phyloP scores from a whole-genome alignment of 2,329 filamentous ascomycete genomes.

The Fusarium udum region DNA sequence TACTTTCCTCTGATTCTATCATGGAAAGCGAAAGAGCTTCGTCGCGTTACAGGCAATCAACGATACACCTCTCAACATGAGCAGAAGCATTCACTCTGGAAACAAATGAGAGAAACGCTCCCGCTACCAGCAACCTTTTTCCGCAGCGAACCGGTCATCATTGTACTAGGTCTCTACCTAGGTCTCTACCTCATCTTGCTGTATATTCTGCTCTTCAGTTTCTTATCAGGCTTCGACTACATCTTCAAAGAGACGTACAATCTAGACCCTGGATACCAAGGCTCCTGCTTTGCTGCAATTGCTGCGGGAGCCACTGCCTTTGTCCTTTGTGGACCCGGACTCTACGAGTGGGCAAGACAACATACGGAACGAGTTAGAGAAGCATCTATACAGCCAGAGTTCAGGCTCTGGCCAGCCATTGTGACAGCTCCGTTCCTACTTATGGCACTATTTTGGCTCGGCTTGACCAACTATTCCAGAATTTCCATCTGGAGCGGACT shows the following conservation, averaged over 20 bases:
- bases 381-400: slow-evolving; percentile 58
- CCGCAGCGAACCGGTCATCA: slow-evolving; percentile 48
- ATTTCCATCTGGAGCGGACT: slow-evolving; percentile 62
- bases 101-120: slow-evolving; percentile 59
- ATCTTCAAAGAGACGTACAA: slow-evolving; percentile 56
- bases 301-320: slow-evolving; percentile 50
- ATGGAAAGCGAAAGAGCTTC: slow-evolving; percentile 66
- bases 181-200: slow-evolving; percentile 61
- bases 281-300: slow-evolving; percentile 55
- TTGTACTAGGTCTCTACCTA: slow-evolving; percentile 59
- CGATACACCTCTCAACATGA: slow-evolving; percentile 72
- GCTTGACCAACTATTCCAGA: slow-evolving; percentile 57
- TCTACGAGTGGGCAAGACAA: slow-evolving; percentile 43
- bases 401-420: slow-evolving; percentile 63
- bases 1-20: slow-evolving; percentile 66
- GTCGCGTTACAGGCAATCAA: slow-evolving; percentile 67
- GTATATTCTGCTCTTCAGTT: slow-evolving; percentile 63
- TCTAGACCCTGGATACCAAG: slow-evolving; percentile 51
- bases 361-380: slow-evolving; percentile 54
- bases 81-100: slow-evolving; percentile 58
- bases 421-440: slow-evolving; percentile 60
- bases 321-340: slow-evolving; percentile 43
- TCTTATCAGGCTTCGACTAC: slow-evolving; percentile 59
- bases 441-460: slow-evolving; percentile 66
- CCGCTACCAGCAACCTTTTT: slow-evolving; percentile 53